Evolutionary conservation across 495 filamentous ascomycete genomes (phyloP), one percentile per base, ranked within the genome.

Genomic region (Penicillium coprophilum): DNA sequence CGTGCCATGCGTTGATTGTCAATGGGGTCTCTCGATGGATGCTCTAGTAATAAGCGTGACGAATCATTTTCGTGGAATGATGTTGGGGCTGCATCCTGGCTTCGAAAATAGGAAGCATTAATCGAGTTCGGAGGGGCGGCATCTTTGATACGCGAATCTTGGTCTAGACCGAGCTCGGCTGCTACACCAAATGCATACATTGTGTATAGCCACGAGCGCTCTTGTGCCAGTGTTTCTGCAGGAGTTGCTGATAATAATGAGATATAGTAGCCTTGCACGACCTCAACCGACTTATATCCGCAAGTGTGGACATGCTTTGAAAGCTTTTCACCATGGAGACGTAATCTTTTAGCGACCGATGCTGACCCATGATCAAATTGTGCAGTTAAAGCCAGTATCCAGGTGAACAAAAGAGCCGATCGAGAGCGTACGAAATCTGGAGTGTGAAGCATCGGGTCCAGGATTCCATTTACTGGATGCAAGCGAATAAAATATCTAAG

Each of bases 331-430:
- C 82, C 81, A 63, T 87, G 85, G 41, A 78, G 73, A 1, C 79
- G 78, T 8, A 88, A 73, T 30, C 83, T 65, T 38, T 77, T 83
- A 5, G 81, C 82, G 9, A 88, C 62, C 6, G 83, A 74, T 9
- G 75, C 79, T 17, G 80, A 72, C 1, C 71, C 69, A 15, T 80
- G 77, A 24, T 84, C 76, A 57, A 87, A 88, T 6, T 85, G 73
- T 6, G 85, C 78, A 0, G 84, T 84, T 6, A 83, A 78, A 15
- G 84, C 79, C 28, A 81, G 70, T 52, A 88, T 82, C 23, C 84
- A 86, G 5, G 85, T 87, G 55, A 87, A 85, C 4, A 88, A 65
- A 44, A 87, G 83, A 6, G 81, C 77, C 1, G 85, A 88, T 41
- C 79, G 79, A 20, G 71, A 77, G 27, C 83, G 80, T 5, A 85